phyloP scores from a whole-genome alignment of 2,329 filamentous ascomycete species.

The Ophiostoma montium region DNA sequence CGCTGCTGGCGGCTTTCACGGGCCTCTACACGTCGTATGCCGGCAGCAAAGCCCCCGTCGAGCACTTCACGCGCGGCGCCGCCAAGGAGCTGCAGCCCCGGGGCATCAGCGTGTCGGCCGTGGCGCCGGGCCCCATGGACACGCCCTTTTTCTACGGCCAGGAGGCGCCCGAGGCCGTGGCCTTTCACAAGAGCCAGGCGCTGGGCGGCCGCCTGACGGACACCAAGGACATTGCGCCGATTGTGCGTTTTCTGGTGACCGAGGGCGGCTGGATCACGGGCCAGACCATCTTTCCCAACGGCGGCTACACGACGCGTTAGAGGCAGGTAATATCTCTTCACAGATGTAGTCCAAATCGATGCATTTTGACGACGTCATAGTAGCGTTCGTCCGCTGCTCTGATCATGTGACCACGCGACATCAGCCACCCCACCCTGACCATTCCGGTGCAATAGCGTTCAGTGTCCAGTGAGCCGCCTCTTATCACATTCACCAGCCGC shows the following conservation, averaged over 20 bases:
- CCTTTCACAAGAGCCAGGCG: constrained; percentile 29
- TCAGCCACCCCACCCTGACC: too few species aligned
- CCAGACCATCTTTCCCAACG: constrained; percentile 34
- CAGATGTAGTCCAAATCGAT: too few species aligned
- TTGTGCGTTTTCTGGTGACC: constrained; percentile 28
- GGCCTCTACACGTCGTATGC: constrained; percentile 31
- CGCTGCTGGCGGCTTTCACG: constrained; percentile 31
- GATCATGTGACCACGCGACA: too few species aligned
- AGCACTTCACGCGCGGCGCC: constrained; percentile 24
- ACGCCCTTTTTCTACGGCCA: constrained; percentile 32
- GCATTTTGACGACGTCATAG: too few species aligned
- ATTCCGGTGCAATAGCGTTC: too few species aligned
- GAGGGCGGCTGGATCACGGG: constrained; percentile 31
- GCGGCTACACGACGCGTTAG: constrained; percentile 29
- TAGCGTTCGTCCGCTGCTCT: too few species aligned
- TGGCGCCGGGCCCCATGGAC: constrained; percentile 26
- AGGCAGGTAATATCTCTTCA: too few species aligned
- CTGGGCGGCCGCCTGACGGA: constrained; percentile 27
- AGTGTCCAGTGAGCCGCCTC: too few species aligned
- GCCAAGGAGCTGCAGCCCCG: constrained; percentile 22
- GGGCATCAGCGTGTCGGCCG: constrained; percentile 22
- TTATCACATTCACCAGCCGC: too few species aligned
- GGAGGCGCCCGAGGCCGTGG: constrained; percentile 27
- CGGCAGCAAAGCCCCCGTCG: constrained; percentile 26
- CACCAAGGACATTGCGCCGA: constrained; percentile 30